Percentiles rank a stretch among this genome's conserved stretches.
Evolutionary conservation across 1,139 yeast genomes (phyloP).

Genomic region (Magnusiomyces sp.): DNA sequence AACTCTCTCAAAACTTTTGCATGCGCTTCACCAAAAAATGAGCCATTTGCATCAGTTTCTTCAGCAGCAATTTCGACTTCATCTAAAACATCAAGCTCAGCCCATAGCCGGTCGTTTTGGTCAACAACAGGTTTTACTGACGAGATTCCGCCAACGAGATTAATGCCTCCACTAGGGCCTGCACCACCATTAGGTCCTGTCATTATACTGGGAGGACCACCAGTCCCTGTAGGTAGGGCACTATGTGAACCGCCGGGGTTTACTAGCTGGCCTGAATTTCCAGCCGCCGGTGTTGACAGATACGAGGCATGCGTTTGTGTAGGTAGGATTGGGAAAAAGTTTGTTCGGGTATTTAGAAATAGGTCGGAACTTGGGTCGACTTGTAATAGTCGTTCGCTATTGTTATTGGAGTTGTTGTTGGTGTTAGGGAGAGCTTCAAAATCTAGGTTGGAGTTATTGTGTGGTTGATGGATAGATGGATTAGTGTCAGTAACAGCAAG

Average conservation of each 20-base stretch:
- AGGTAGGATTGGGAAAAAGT: neutral
- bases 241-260: too few relatives aligned
- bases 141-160: slow-evolving; percentile 20
- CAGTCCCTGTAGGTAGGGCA: neutral
- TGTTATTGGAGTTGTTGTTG: too few relatives aligned
- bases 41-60: slow-evolving; percentile 44
- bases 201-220: slow-evolving; percentile 1
- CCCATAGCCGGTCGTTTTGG: slow-evolving; percentile 69
- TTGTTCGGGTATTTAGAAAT: neutral
- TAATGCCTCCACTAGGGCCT: neutral
- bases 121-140: slow-evolving; percentile 29
- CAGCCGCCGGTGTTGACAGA: neutral
- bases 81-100: slow-evolving; percentile 78
- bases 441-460: too few relatives aligned
- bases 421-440: too few relatives aligned
- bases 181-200: neutral
- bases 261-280: too few relatives aligned
- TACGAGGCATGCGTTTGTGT: neutral
- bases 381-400: too few relatives aligned
- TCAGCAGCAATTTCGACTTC: slow-evolving; percentile 64
- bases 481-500: slow-evolving; percentile 4
- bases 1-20: slow-evolving; percentile 47
- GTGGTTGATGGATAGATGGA: too few relatives aligned
- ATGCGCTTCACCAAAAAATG: slow-evolving; percentile 58
- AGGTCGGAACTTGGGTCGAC: too few relatives aligned